A percentile compares a stretch with the other conserved stretches of the same genome.
Conservation (phyloP, 2,329 filamentous ascomycete genomes). For the Phialophora verrucosa region DNA sequence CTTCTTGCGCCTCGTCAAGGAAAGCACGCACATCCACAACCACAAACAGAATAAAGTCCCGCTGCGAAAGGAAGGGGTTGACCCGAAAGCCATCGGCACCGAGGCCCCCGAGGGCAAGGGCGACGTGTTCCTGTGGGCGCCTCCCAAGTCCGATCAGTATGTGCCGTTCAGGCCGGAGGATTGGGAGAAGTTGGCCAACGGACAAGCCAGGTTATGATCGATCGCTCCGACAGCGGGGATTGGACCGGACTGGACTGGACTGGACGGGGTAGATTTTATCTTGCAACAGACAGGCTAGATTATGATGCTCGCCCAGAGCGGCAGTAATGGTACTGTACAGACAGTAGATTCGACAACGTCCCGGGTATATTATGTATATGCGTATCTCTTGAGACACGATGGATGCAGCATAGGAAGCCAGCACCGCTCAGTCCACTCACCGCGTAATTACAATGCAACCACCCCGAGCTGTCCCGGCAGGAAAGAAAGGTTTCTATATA, state of each 20-base stretch:
- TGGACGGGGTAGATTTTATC: not conserved
- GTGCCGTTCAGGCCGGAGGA: slow-evolving; percentile 31
- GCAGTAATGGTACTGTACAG: not conserved
- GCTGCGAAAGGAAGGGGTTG: slow-evolving; percentile 49
- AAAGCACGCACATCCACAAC: slow-evolving; percentile 69
- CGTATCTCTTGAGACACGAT: not conserved
- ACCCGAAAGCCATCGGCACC: slow-evolving; percentile 35
- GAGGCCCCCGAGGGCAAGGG: slow-evolving; percentile 35
- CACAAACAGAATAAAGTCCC: slow-evolving; percentile 82
- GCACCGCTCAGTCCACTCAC: no score
- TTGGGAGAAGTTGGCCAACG: slow-evolving; percentile 30
- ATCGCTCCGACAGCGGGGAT: not conserved
- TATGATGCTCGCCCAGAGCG: not conserved
- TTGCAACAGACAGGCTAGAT: not conserved
- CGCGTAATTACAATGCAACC: no score
- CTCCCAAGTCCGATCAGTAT: slow-evolving; percentile 32
- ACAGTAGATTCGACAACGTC: not conserved
- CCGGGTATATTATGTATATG: not conserved
- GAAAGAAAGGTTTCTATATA: no score
- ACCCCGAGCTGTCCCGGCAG: no score
- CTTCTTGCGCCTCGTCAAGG: slow-evolving; percentile 69
- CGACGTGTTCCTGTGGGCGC: slow-evolving; percentile 44
- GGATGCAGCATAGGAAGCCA: not conserved
- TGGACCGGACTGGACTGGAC: no score
- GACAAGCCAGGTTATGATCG: slow-evolving; percentile 44